A percentile compares a stretch with the other conserved stretches of the same genome.
Conservation (phyloP, 164 flowering plant genomes). For the Vitis labrusca region DNA sequence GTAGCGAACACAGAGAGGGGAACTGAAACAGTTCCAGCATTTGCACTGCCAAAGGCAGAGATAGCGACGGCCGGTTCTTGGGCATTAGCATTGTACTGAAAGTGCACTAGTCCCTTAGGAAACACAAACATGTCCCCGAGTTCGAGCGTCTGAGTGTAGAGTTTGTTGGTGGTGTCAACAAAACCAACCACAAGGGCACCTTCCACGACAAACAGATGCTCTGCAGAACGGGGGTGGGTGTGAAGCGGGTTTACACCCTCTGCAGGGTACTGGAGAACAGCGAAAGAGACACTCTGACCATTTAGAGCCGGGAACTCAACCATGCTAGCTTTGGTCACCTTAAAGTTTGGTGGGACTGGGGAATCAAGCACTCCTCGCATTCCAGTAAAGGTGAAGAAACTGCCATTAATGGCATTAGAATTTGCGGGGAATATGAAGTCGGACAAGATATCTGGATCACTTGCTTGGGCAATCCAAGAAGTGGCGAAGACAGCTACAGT, state of each 20-base stretch:
- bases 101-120: conserved; percentile 31
- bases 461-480: too few species aligned
- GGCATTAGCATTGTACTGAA: conserved; percentile 11
- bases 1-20: conserved; percentile 15
- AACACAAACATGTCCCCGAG: conserved; percentile 32
- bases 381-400: too few species aligned
- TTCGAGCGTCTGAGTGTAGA: conserved; percentile 25
- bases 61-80: conserved; percentile 13
- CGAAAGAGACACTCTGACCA: conserved; percentile 17
- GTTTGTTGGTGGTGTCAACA: conserved; percentile 29
- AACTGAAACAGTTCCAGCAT: conserved; percentile 19
- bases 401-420: too few species aligned
- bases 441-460: too few species aligned
- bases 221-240: conserved; percentile 29
- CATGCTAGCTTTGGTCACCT: conserved; percentile 4
- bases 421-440: too few species aligned
- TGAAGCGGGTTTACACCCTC: conserved; percentile 20
- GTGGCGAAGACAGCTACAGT: too few species aligned
- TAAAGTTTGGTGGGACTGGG: too few species aligned
- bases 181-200: conserved; percentile 32
- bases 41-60: conserved; percentile 37
- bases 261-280: conserved; percentile 9
- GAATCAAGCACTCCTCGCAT: too few species aligned
- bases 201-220: conserved; percentile 17
- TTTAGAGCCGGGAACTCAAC: conserved; percentile 17